Evolutionary conservation across 176 grass and related monocot genomes (phyloP), one percentile per base, ranked within the genome.

Genomic region (Aegilops umbellulata): DNA sequence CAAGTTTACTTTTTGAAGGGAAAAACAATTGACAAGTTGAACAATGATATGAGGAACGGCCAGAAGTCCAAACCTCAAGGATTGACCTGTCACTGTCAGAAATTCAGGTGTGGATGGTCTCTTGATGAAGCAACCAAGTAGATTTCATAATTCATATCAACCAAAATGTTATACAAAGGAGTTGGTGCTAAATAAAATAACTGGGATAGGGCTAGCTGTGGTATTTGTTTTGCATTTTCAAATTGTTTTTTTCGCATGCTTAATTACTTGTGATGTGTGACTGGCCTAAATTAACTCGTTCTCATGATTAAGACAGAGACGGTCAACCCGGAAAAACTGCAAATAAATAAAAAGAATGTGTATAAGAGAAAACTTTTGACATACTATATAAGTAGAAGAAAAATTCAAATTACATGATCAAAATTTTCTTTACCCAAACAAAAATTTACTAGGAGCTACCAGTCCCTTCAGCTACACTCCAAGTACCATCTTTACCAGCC

Each of bases 401-500:
- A n/a, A n/a, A 51, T 3, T 74, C 7, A 15, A 24, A 7, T 29
- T 29, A 78, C 24, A 49, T 49, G 34, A 7, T 17, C 10, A 78
- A 46, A n/a, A n/a, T 38, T 22, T 6, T 36, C 3, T 19, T 30
- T 14, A 55, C 5, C 1, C 2, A 16, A 36, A 29, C 7, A 23
- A 32, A 47, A 70, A 51, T 70, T 10, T 10, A 41, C n/a, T 19
- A 63, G 64, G 60, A 76, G 49, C 71, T 49, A 74, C n/a, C 29
- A 70, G 83, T 19, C 30, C 26, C 53, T 83, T 90, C 6, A 71
- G 42, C 8, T 78, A 42, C 68, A 75, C 82, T 85, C 26, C 79
- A 86, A 51, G 53, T 76, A 22, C 19, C 73, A 19, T 79, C 84
- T 83, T 55, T 85, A 81, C 69, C 77, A 60, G 32, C 60, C 60